Evolutionary conservation across 2,329 filamentous ascomycete species (phyloP).

Genomic region (Didymella segeticola): DNA sequence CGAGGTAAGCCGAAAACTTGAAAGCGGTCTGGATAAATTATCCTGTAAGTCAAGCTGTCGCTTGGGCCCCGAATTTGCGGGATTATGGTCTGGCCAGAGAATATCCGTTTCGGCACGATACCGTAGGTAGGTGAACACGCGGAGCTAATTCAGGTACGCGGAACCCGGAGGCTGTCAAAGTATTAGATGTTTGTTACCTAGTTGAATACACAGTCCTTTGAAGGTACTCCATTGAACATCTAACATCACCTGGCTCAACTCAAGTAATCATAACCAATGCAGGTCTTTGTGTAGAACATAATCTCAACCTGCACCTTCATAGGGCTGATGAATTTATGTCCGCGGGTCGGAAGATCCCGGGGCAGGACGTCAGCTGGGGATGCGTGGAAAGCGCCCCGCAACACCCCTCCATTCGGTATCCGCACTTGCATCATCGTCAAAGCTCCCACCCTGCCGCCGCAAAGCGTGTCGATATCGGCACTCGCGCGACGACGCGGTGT

Average conservation of each 20-base stretch:
- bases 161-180: neutral
- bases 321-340: slow-evolving; percentile 21
- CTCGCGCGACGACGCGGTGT: slow-evolving; percentile 10
- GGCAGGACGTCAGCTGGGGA: slow-evolving; percentile 20
- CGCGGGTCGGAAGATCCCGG: slow-evolving; percentile 42
- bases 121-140: slow-evolving; percentile 6
- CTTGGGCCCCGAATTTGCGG: slow-evolving; percentile 11
- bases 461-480: slow-evolving; percentile 31
- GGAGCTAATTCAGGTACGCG: slow-evolving; percentile 11
- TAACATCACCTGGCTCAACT: neutral
- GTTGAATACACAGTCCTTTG: too few relatives aligned
- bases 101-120: slow-evolving; percentile 14
- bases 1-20: slow-evolving; percentile 17
- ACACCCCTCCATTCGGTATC: slow-evolving; percentile 19
- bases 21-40: slow-evolving; percentile 8
- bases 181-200: neutral
- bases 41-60: neutral
- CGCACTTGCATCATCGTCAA: slow-evolving; percentile 32
- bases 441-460: slow-evolving; percentile 28
- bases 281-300: neutral
- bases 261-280: too few relatives aligned
- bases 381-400: slow-evolving; percentile 23
- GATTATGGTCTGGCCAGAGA: slow-evolving; percentile 15
- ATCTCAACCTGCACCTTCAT: neutral
- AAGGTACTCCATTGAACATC: neutral